phyloP scores from a whole-genome alignment of 2,329 filamentous ascomycete genomes.

The Xylaria digitata region DNA sequence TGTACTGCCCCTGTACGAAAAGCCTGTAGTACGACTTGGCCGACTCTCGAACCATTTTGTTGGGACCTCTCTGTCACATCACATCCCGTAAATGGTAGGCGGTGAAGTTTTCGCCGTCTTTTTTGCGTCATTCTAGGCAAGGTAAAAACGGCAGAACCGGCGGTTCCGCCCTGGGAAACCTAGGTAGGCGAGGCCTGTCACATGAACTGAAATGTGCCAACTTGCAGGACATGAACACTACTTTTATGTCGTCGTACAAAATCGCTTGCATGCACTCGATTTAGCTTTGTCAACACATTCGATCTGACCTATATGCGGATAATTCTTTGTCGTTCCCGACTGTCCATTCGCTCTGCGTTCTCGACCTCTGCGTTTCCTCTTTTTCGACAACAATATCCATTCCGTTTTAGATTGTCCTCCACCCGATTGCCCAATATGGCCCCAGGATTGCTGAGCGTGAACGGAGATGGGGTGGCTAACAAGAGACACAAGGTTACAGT shows the following conservation, averaged over 20 bases:
- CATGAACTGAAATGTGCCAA: slow-evolving; percentile 29
- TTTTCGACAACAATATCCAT: slow-evolving; percentile 13
- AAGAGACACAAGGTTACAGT: slow-evolving; percentile 94
- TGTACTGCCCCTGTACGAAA: too few species aligned
- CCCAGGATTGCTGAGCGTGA: slow-evolving; percentile 55
- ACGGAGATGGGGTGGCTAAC: slow-evolving; percentile 66
- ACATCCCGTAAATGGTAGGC: slow-evolving; percentile 27
- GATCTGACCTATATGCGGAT: slow-evolving; percentile 32
- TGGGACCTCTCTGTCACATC: slow-evolving; percentile 9
- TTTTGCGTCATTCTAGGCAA: slow-evolving; percentile 36
- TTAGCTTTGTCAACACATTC: neutral
- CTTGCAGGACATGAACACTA: slow-evolving; percentile 6
- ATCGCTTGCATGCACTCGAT: neutral
- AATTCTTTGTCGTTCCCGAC: slow-evolving; percentile 14
- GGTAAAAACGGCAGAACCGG: slow-evolving; percentile 33
- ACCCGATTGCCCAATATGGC: slow-evolving; percentile 45
- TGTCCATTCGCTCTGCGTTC: slow-evolving; percentile 22
- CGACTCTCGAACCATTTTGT: slow-evolving; percentile 25
- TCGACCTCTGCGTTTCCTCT: slow-evolving; percentile 16
- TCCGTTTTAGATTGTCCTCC: slow-evolving; percentile 31
- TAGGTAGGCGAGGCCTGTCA: slow-evolving; percentile 18
- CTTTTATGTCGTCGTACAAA: slow-evolving; percentile 8
- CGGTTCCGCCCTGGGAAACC: neutral
- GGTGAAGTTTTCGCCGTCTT: slow-evolving; percentile 18
- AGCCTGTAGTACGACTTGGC: slow-evolving; percentile 9